Conservation (phyloP, 495 filamentous ascomycete genomes). For the Podospora anserina region DNA sequence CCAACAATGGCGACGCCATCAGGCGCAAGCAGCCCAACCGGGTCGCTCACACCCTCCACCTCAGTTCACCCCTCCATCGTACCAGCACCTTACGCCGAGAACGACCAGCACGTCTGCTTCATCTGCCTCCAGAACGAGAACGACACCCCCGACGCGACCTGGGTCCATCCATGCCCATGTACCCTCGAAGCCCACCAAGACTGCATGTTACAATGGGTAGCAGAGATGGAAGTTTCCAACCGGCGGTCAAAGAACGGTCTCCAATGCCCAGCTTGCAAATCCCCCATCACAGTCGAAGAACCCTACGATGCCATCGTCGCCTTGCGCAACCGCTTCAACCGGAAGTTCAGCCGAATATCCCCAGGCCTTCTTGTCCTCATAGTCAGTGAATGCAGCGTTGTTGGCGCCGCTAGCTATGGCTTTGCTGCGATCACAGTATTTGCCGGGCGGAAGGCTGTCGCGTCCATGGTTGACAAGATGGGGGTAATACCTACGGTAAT, state of each 20-base stretch:
- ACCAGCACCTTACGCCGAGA: constrained; percentile 20
- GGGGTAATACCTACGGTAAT: constrained; percentile 14
- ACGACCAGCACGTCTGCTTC: constrained; percentile 71
- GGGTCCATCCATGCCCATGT: constrained; percentile 86
- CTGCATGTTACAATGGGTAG: constrained; percentile 87
- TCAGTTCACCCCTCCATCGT: constrained; percentile 6
- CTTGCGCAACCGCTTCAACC: constrained; percentile 52
- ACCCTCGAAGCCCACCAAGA: constrained; percentile 84
- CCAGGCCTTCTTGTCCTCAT: constrained; percentile 58
- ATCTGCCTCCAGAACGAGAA: constrained; percentile 87
- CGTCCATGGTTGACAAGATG: constrained; percentile 24
- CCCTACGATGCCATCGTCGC: constrained; percentile 66
- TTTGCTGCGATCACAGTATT: constrained; percentile 34
- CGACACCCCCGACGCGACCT: constrained; percentile 58
- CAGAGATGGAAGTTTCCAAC: constrained; percentile 63
- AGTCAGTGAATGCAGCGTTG: constrained; percentile 50
- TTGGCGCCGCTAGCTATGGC: constrained; percentile 42
- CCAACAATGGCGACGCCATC: constrained; percentile 1
- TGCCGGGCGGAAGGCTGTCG: constrained; percentile 32
- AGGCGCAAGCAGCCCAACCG: not conserved
- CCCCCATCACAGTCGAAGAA: constrained; percentile 68
- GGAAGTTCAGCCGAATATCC: constrained; percentile 53
- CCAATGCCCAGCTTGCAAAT: constrained; percentile 84
- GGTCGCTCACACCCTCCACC: not conserved
- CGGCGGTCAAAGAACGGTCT: constrained; percentile 59